Evolutionary conservation across 2,329 filamentous ascomycete species (phyloP).

Genomic region (Pezicula neosporulosa): DNA sequence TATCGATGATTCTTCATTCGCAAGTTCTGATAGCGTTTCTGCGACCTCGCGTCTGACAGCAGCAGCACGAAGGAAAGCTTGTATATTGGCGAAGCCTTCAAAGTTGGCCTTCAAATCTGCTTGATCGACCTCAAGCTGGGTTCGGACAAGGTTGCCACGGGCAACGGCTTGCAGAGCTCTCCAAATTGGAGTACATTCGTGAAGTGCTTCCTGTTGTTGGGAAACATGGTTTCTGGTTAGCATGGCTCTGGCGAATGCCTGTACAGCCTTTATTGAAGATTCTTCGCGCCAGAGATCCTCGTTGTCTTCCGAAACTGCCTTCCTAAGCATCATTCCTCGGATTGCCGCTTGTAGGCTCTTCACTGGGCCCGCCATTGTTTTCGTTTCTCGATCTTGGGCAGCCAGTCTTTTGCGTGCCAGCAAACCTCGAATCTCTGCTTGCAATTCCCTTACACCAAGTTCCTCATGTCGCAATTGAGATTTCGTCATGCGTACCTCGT

Average conservation of each 20-base stretch:
- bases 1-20: slow-evolving; percentile 41
- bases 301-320: slow-evolving; percentile 49
- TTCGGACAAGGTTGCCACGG: slow-evolving; percentile 44
- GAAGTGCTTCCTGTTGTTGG: slow-evolving; percentile 47
- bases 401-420: slow-evolving; percentile 56
- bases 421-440: slow-evolving; percentile 64
- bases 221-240: slow-evolving; percentile 53
- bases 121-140: slow-evolving; percentile 40
- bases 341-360: slow-evolving; percentile 62
- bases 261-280: slow-evolving; percentile 50
- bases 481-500: slow-evolving; percentile 51
- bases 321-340: slow-evolving; percentile 62
- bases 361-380: slow-evolving; percentile 47
- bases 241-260: slow-evolving; percentile 64
- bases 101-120: slow-evolving; percentile 50
- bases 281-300: slow-evolving; percentile 48
- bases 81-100: slow-evolving; percentile 23
- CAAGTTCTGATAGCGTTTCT: slow-evolving; percentile 44
- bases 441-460: slow-evolving; percentile 62
- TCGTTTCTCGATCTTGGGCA: slow-evolving; percentile 53
- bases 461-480: slow-evolving; percentile 59
- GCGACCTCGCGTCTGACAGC: slow-evolving; percentile 50
- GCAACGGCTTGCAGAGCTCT: slow-evolving; percentile 38
- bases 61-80: slow-evolving; percentile 42
- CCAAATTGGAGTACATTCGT: slow-evolving; percentile 47